phyloP scores from a whole-genome alignment of 2,329 filamentous ascomycete genomes.

The Catunica adiposa region DNA sequence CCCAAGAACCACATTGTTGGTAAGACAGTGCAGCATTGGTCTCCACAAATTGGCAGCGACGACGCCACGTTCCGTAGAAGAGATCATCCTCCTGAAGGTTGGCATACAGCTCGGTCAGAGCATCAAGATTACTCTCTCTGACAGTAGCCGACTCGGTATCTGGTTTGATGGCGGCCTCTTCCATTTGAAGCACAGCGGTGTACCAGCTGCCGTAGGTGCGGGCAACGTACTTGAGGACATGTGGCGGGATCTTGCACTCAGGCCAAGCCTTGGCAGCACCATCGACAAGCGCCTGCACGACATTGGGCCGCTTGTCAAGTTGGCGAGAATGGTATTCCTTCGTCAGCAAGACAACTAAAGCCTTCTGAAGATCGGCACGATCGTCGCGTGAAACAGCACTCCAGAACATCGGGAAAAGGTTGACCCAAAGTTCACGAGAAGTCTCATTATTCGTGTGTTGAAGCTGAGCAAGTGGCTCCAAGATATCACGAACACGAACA shows the following conservation, averaged over 20 bases:
- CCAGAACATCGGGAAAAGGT: slow-evolving; percentile 88
- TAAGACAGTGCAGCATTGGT: slow-evolving; percentile 95
- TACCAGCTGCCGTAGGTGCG: slow-evolving; percentile 97
- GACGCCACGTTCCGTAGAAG: slow-evolving; percentile 93
- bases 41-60: slow-evolving; percentile 89
- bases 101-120: slow-evolving; percentile 83
- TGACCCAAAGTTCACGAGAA: slow-evolving; percentile 78
- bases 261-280: slow-evolving; percentile 73
- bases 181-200: slow-evolving; percentile 75
- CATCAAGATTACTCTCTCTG: slow-evolving; percentile 88
- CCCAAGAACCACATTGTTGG: slow-evolving; percentile 98
- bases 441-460: slow-evolving; percentile 76
- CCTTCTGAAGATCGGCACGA: slow-evolving; percentile 74
- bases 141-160: slow-evolving; percentile 70
- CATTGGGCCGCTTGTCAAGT: slow-evolving; percentile 87
- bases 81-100: slow-evolving; percentile 86
- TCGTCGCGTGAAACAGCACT: slow-evolving; percentile 76
- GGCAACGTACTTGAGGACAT: slow-evolving; percentile 88
- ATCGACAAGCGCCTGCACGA: slow-evolving; percentile 80
- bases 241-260: slow-evolving; percentile 80
- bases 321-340: slow-evolving; percentile 93
- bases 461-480: slow-evolving; percentile 79
- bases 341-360: slow-evolving; percentile 75
- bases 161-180: slow-evolving; percentile 73
- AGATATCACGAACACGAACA: slow-evolving; percentile 70